Evolutionary conservation across 176 grass and related monocot species (phyloP).

Genomic region (Leersia perrieri): DNA sequence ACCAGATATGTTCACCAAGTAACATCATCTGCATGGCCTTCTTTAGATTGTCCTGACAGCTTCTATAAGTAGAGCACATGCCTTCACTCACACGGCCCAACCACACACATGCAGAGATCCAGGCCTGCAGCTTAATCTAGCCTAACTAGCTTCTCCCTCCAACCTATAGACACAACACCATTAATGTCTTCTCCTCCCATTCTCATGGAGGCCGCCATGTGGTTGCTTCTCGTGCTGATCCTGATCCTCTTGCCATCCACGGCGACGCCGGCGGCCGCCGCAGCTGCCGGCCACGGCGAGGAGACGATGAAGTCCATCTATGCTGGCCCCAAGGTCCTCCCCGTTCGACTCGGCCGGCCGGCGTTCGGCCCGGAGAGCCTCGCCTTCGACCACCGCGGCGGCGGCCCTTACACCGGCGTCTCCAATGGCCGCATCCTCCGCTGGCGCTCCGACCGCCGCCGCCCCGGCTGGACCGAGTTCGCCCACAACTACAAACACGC

Average conservation of each 20-base stretch:
- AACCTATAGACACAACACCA: background rate
- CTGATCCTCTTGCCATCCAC: background rate
- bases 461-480: slow-evolving; percentile 59
- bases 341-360: slow-evolving; percentile 37
- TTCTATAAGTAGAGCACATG: background rate
- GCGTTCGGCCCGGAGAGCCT: slow-evolving; percentile 87
- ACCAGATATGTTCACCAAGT: background rate
- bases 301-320: slow-evolving; percentile 50
- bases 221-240: background rate
- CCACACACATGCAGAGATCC: background rate
- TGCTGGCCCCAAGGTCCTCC: slow-evolving; percentile 23
- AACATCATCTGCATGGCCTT: background rate
- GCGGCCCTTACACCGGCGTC: slow-evolving; percentile 79
- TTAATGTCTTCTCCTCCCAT: background rate
- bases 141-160: background rate
- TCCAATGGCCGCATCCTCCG: slow-evolving; percentile 75
- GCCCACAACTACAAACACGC: slow-evolving; percentile 63
- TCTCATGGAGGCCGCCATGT: slow-evolving; percentile 27
- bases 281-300: background rate
- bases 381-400: slow-evolving; percentile 66
- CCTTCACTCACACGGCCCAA: background rate
- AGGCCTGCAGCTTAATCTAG: background rate
- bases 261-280: slow-evolving; percentile 6
- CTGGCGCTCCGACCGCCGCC: slow-evolving; percentile 41
- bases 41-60: background rate